Percentiles rank a stretch among this genome's conserved stretches.
Conservation (phyloP, 2,329 filamentous ascomycete species). For the Cladobotryum mycophilum region DNA sequence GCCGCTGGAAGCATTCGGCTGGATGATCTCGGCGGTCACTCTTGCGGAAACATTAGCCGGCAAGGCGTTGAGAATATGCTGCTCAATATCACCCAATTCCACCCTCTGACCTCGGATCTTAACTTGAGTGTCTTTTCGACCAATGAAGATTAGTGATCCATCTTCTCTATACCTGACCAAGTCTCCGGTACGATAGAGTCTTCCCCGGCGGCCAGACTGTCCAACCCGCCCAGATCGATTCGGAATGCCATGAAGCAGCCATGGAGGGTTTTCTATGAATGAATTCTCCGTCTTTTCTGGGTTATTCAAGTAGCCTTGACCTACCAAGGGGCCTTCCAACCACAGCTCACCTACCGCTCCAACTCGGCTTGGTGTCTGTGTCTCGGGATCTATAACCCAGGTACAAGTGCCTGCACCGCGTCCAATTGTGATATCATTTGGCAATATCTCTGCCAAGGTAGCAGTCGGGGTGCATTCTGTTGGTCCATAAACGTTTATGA, state of each 20-base stretch:
- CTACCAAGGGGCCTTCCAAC: neutral
- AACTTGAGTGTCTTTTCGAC: constrained; percentile 51
- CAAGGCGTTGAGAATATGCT: neutral
- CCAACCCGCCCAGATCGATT: too few relatives aligned
- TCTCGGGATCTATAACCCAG: neutral
- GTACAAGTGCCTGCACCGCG: neutral
- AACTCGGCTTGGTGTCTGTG: neutral
- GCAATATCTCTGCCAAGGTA: neutral
- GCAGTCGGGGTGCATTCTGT: neutral
- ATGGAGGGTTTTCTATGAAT: neutral
- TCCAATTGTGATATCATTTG: neutral
- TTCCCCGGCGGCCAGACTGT: too few relatives aligned
- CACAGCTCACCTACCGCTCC: neutral
- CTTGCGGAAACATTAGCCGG: too few relatives aligned
- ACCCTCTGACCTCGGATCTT: constrained; percentile 53
- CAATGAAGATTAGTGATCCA: constrained; percentile 37
- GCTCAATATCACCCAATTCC: constrained; percentile 31
- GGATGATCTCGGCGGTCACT: too few relatives aligned
- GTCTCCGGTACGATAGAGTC: constrained; percentile 33
- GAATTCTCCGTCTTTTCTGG: neutral
- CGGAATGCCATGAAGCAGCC: too few relatives aligned
- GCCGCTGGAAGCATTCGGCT: too few relatives aligned
- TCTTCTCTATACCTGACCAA: constrained; percentile 37
- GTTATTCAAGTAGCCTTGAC: neutral
- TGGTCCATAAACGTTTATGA: neutral